Base-by-base conservation (phyloP, 106 monocot genomes). In the Dendrobium huoshanense region DNA sequence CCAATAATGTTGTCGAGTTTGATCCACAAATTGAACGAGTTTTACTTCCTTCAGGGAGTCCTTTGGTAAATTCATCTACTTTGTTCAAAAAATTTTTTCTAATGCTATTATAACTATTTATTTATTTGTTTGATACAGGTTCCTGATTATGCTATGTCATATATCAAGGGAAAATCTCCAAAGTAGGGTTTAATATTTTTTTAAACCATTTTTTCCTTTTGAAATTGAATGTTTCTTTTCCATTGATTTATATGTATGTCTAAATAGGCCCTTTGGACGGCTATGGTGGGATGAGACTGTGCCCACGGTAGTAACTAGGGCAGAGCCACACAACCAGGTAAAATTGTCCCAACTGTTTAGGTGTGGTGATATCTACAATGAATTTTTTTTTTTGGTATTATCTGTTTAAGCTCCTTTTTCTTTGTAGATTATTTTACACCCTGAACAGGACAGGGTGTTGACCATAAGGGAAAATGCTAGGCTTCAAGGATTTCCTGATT, bases 401-500 rank as follows among this genome's bases (percentile, higher is more conserved):
- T 65, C 6, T 24, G 64, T 6, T 65, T 24, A 65, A 61, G n/a
- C 0, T 22, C 20, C 25, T 33, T 70, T 11, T 11, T 68, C 51
- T 20, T 27, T 33, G 54, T 45, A 97, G 94, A 79, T 72, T 6
- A 90, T 95, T 65, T 61, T 98, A 22, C 98, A 98, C 75, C 98
- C 98, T 1, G 79, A 64, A 4, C 98, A 98, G 85, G 87, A 95
- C 75, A 75, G 98, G 13, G 95, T 98, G 0, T 78, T 98, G 0
- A 84, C 91, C 0, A 80, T 98, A 56, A 72, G 98, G 51, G 98
- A 98, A 73, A 98, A 98, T 86, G 98, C 98, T 22, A 91, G 95
- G 81, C 51, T 98, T 9, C 95, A 98, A 81, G 97, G 94, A 0
- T 98, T 97, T 78, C 96, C 96, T 0, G 96, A 97, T 59, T 87